These are phyloP conservation scores for Candida alai DNA, from an alignment of 805 yeast species.

Conservation along the genomic window DNA sequence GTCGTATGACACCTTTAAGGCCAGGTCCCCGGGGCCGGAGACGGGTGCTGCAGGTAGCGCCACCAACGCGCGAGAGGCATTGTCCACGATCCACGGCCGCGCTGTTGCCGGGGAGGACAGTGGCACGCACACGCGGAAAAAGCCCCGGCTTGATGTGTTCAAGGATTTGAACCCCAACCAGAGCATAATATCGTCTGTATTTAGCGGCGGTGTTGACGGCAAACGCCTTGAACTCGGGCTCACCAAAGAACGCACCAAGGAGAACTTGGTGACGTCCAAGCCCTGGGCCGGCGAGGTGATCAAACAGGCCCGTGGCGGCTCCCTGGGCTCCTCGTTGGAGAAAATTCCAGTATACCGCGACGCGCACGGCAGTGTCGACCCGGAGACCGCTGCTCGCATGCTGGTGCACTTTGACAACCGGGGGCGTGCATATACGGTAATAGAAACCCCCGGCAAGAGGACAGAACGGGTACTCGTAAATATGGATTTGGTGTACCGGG, in stretches of 20 bases:
- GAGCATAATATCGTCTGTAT: slow-evolving; percentile 20
- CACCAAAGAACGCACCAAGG: slow-evolving; percentile 52
- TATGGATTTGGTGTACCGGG: slow-evolving; percentile 51
- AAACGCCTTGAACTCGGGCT: slow-evolving; percentile 42
- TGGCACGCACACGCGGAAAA: slow-evolving; percentile 12
- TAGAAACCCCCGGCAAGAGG: slow-evolving; percentile 54
- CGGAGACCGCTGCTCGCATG: slow-evolving; percentile 7
- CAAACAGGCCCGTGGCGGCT: slow-evolving; percentile 29
- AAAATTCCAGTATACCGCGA: slow-evolving; percentile 26
- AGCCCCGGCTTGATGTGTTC: slow-evolving; percentile 38
- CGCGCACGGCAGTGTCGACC: slow-evolving; percentile 1
- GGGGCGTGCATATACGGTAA: slow-evolving; percentile 11
- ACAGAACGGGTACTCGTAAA: slow-evolving; percentile 59
- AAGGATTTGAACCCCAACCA: slow-evolving; percentile 24
- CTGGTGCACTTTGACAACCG: slow-evolving; percentile 6
- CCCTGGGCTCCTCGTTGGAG: slow-evolving; percentile 26
- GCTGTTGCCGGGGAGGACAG: slow-evolving; percentile 4
- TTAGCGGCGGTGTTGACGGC: slow-evolving; percentile 31
- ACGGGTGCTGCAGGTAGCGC: too few species aligned
- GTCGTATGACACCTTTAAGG: slow-evolving; percentile 41
- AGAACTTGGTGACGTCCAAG: slow-evolving; percentile 51
- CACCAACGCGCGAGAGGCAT: slow-evolving; percentile 10
- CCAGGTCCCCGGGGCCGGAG: slow-evolving; percentile 19
- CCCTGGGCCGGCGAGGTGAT: slow-evolving; percentile 65
- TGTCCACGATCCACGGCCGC: slow-evolving; percentile 30